Base-by-base conservation (phyloP, 257 asterid species). In the Penstemon eatonii region DNA sequence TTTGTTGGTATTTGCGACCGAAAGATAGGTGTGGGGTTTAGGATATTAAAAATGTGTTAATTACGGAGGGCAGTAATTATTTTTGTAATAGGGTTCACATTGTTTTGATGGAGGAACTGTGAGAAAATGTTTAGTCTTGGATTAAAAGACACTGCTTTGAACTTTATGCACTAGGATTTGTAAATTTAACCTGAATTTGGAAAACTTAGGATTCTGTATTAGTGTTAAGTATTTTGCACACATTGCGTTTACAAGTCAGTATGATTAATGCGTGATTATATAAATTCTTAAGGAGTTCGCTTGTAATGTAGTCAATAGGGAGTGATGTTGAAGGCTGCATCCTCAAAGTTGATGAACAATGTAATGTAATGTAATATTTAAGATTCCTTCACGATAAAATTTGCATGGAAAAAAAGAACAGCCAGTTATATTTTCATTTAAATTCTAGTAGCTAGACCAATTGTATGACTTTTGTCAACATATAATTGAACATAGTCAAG, bases 281-380 rank as follows among this genome's bases (percentile, higher is more conserved):
- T 60, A 8, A 33, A 42, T 37, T 15, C 57, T 68, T 10, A 39
- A 55, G 47, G 37, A 9, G 49, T 19, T 37, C 2, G 1, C 50
- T 43, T 6, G 25, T 9, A 11, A 8, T 66, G 40, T 36, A 37
- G 15, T 65, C 47, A 43, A 13, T 59, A 3, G n/a, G 11, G 56
- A 57, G 60, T 65, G 42, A 8, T 33, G 13, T 66, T 39, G 69
- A 57, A 55, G 44, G 5, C 4, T 56, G 46, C 12, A 64, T 56
- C 33, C 49, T 57, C 2, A 12, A 66, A 56, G 8, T 9, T 39
- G 47, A 36, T 63, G 54, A 8, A 13, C 10, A 5, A 10, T 57
- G 46, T 12, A 62, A 58, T 57, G 46, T 12, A 62, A 58, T 53
- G 25, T 53, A 13, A 40, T 50, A 41, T 56, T 44, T 47, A 43